Base-by-base conservation (phyloP, 305 asterid species). In the Fraxinus dipetala region DNA sequence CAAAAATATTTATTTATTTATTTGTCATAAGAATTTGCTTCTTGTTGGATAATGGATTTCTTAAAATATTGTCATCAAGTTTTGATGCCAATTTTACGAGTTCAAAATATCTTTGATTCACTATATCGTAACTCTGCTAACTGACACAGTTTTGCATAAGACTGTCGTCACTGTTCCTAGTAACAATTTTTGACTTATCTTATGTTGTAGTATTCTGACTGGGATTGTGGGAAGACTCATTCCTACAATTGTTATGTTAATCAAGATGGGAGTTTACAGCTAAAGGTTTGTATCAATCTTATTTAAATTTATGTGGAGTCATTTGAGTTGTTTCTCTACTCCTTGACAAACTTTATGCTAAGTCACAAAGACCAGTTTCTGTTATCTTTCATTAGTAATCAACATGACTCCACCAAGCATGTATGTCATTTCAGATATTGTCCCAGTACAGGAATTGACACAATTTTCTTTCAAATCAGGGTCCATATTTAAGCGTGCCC, bases 141-240 rank as follows among this genome's bases (percentile, higher is more conserved):
- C 4, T 79, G 45, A 72, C 20, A 40, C 56, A 67, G 72, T 77
- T 40, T 59, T 75, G 61, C 67, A 43, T 59, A 5, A 56, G 78
- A 45, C 32, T 59, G 72, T 82, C 48, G 51, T 78, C 67, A 22
- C 9, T 31, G 30, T 78, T 14, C 78, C 32, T 24, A 4, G 20
- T 22, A 80, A 70, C 38, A 14, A 14, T 77, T 76, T 32, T 75
- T 82, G 26, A 45, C 13, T 51, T 78, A 48, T 48, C 59, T 83
- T 78, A 63, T 75, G 7, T 59, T 88, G 83, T 92, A 95, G 98
- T 80, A 79, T 87, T 69, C 75, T 76, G 91, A 89, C 63, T 93
- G 95, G 97, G 91, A 92, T 59, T 86, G 88, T 1, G 90, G 93
- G 72, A 92, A 90, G 80, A 85, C 93, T 13, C 88, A 88, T 87